Evolutionary conservation across 2,329 filamentous ascomycete species (phyloP), one percentile per base, ranked within the genome.

Genomic region (Atkinsonella hypoxylon): DNA sequence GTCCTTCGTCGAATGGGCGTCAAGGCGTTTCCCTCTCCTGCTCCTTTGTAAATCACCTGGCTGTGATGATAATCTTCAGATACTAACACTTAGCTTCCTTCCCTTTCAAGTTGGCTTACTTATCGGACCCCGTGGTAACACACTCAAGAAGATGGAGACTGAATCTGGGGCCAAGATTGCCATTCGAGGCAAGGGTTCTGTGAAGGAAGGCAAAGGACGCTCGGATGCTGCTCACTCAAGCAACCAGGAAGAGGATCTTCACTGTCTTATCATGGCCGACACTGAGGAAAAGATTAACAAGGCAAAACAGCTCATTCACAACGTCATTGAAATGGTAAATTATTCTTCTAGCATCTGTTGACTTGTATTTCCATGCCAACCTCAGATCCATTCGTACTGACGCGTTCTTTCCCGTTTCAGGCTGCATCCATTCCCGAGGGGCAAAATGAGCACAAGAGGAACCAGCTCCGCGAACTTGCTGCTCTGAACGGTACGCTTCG

Each of bases 271-370:
- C 73, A 98, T 98, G 93, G 93, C 93, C 64, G 93, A 98, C 65
- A 97, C 91, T 38, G 94, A 98, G 74, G 93, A 98, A 56, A 98
- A 98, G 75, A 90, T 98, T 67, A 95, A 95, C 76, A 98, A 97
- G 72, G 93, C 93, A 58, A 98, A 97, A 77, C 89, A 95, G 71
- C 73, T 97, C 55, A 95, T 98, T 56, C 91, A 98, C 71, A 96
- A 97, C 59, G 87, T 98, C 63, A 97, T 98, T 65, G 93, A 98
- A 71, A 98, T 93, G 53, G 91, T 94, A 77, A 74, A 85, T 79
- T 22, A 43, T 47, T 10, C 1, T 41, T 12, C 36, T 18, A 17
- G 26, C 4, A 7, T 26, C 4, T 26, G 5, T 26, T 1, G 26
- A 26, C 26, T 1, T 8, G 1, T 26, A 5, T 26, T 26, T 4